Evolutionary conservation across 2,329 filamentous ascomycete species (phyloP).

Genomic region (Thermomyces lanuginosus): DNA sequence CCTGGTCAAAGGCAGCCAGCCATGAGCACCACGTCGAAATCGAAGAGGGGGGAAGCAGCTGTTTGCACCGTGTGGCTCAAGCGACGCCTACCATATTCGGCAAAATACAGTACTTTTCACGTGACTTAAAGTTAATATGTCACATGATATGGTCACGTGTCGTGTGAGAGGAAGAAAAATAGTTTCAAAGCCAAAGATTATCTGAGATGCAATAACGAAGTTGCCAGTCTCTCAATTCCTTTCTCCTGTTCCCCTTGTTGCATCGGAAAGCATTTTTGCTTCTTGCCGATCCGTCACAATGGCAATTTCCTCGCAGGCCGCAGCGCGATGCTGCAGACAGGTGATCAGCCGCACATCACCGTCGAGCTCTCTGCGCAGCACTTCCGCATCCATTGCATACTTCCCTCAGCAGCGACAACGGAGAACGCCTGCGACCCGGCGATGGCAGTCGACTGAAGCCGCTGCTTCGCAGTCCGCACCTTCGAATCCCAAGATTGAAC

Average conservation of each 20-base stretch:
- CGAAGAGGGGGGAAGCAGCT: slow-evolving; percentile 3
- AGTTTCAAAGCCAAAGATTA: slow-evolving; percentile 6
- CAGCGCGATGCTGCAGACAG: slow-evolving; percentile 29
- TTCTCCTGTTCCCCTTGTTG: slow-evolving; percentile 7
- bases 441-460: slow-evolving; percentile 78
- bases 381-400: slow-evolving; percentile 20
- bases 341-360: slow-evolving; percentile 22
- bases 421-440: slow-evolving; percentile 34
- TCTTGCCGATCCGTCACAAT: slow-evolving; percentile 13
- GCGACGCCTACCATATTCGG: not conserved
- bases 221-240: not conserved
- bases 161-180: slow-evolving; percentile 8
- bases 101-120: slow-evolving; percentile 9
- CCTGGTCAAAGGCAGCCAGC: not conserved
- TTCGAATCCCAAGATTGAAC: slow-evolving; percentile 75
- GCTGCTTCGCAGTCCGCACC: slow-evolving; percentile 31
- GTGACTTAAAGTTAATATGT: slow-evolving; percentile 13
- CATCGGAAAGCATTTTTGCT: slow-evolving; percentile 2
- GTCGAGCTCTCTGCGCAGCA: slow-evolving; percentile 23
- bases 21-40: slow-evolving; percentile 1
- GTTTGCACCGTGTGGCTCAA: not conserved
- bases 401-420: slow-evolving; percentile 20
- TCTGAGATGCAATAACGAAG: slow-evolving; percentile 3
- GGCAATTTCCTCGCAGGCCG: slow-evolving; percentile 25
- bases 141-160: slow-evolving; percentile 3